These are phyloP conservation scores for Zymoseptoria passerinii DNA, from an alignment of 2,329 filamentous ascomycete genomes.

Conservation along the genomic window DNA sequence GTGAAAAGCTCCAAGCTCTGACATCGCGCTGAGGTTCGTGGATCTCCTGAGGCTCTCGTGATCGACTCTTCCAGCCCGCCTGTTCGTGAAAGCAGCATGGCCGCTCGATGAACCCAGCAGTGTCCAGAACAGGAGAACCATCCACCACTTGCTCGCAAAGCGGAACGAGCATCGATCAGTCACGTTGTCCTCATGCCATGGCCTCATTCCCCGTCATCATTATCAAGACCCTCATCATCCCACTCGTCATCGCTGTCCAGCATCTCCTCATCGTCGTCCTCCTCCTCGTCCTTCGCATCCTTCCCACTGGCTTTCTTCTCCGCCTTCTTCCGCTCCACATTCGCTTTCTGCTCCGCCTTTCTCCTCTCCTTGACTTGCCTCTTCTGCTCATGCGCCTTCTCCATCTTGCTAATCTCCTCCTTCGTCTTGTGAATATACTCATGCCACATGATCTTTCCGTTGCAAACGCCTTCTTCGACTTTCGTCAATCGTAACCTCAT, in stretches of 20 bases:
- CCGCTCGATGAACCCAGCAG: no score
- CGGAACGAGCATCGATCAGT: not conserved
- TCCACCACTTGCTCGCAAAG: not conserved
- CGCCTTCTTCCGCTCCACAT: constrained; percentile 78
- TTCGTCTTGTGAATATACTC: constrained; percentile 82
- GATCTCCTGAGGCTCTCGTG: no score
- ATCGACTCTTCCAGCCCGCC: no score
- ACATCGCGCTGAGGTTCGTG: no score
- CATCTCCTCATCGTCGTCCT: constrained; percentile 35
- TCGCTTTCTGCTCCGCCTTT: constrained; percentile 75
- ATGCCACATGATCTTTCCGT: constrained; percentile 94
- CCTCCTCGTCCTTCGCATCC: constrained; percentile 35
- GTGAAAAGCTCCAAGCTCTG: no score
- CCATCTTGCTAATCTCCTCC: constrained; percentile 67
- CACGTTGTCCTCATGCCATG: not conserved
- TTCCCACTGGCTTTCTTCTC: constrained; percentile 42
- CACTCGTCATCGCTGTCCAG: constrained; percentile 48
- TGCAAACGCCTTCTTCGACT: constrained; percentile 87
- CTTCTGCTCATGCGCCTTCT: constrained; percentile 72
- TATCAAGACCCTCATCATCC: constrained; percentile 31
- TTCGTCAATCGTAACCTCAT: constrained; percentile 86
- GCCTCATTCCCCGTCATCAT: constrained; percentile 14
- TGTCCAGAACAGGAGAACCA: no score
- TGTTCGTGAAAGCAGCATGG: no score
- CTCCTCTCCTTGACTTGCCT: constrained; percentile 74